Base-by-base conservation (phyloP, 306 rosid genomes). In the Cicer cuneatum region DNA sequence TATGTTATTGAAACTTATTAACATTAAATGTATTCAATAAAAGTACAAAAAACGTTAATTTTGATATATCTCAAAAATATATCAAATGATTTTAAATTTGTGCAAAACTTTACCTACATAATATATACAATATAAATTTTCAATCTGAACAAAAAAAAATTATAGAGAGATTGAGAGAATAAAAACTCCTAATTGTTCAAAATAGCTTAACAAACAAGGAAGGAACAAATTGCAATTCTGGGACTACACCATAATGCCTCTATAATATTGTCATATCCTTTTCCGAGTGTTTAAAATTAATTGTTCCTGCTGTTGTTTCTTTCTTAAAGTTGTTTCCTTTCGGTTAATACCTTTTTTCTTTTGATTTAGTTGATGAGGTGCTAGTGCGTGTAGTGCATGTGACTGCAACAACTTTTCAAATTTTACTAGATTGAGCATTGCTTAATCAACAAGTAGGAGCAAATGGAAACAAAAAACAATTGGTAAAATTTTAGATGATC, bases 391-490 rank as follows among this genome's bases (percentile, higher is more conserved):
- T 71, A 15, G n/a, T 73, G 69, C 71, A 59, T 80, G 80, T 80
- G 66, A 74, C 47, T 41, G 43, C 76, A 40, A 1, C 45, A 56
- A 68, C 84, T 48, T 21, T n/a, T 37, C 51, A 62, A 9, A 51
- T 53, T 72, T 11, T 38, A 66, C 71, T 21, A 63, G 14, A 46
- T 11, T 57, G 5, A 47, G 18, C 19, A 24, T 73, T 73, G 21
- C 83, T 80, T 80, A 80, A 51, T 6, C 49, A 67, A 24, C 21
- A 80, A 80, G 35, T 29, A 29, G 84, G 37, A 59, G 8, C n/a
- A 49, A 67, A 67, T 8, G 12, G 14, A 58, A 49, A 11, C 15
- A 3, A 41, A 10, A 46, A 15, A 49, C 8, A n/a, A 48, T 37
- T 16, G 1, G 24, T 45, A 29, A 37, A 47, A 51, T 37, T 57